Evolutionary conservation across 768 basidiomycete species (phyloP), one percentile per base, ranked within the genome.

Genomic region (Panellus pusillus): DNA sequence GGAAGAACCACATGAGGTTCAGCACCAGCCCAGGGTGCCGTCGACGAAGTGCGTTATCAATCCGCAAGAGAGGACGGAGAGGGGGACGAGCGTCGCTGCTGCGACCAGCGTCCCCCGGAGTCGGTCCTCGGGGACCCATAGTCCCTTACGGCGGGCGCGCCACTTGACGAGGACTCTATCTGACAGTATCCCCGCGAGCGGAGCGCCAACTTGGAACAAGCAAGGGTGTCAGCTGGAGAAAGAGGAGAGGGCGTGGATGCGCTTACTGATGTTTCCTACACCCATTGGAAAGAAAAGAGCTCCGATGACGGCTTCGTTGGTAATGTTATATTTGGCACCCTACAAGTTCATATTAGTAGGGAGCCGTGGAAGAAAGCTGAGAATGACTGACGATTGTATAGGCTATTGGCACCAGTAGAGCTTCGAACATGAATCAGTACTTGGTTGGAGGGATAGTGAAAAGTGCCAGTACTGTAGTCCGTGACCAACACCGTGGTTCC

Each of bases 61-160:
- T 2, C 79, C 78, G 0, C 68, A 69, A 0, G 69, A 43, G 13
- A 72, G 64, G 15, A 79, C 62, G 6, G 81, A 80, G 14, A 79
- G 20, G 0, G 81, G 81, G 4, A 74, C 69, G 17, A 79, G 62
- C 5, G 74, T 47, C 11, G 67, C 63, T 7, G 66, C 73, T 13
- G 76, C 76, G 7, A 72, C 50, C 45, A 74, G 63, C 4, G 72
- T 66, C 3, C 69, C 79, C 9, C 77, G 71, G 35, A 82, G 71
- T 5, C 81, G 72, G 53, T 81, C 81, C 61, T 83, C 80, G 0
- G 82, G 79, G 4, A 72, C 68, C 79, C 78, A 80, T 4, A 66
- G 58, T 2, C 78, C 79, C 0, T 66, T 67, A 32, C 79, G 73
- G 3, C 61, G 57, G 51, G 69, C 63, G 28, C 72, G 72, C 65